A percentile compares a stretch with the other conserved stretches of the same genome.
These are phyloP conservation scores for Sporothrix pallida DNA, from an alignment of 2,329 filamentous ascomycete genomes.

Conservation along the genomic window DNA sequence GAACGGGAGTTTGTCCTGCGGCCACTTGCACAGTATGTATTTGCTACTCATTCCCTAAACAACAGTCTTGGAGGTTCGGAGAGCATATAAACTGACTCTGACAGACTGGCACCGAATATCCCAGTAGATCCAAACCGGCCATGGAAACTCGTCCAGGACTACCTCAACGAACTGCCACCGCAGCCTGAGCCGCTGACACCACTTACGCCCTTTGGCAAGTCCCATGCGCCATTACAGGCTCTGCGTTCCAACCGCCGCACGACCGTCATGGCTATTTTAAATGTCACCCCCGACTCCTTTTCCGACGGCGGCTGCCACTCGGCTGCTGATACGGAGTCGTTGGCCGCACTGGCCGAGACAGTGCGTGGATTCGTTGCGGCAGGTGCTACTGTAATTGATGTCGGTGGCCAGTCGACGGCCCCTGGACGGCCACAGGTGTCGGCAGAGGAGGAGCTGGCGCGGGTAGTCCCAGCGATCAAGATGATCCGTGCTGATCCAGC, in stretches of 20 bases:
- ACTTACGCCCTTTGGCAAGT: conserved; percentile 60
- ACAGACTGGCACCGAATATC: conserved; percentile 62
- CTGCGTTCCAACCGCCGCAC: conserved; percentile 66
- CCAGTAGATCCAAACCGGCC: conserved; percentile 59
- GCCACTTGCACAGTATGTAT: conserved; percentile 71
- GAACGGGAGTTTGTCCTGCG: conserved; percentile 94
- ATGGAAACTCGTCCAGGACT: conserved; percentile 66
- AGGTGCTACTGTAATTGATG: conserved; percentile 84
- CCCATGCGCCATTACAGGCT: conserved; percentile 63
- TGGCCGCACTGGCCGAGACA: conserved; percentile 59
- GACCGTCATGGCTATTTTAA: conserved; percentile 90
- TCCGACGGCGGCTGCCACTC: conserved; percentile 80
- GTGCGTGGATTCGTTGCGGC: conserved; percentile 66
- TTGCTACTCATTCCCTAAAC: background rate
- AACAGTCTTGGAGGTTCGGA: background rate
- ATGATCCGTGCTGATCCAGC: conserved; percentile 63
- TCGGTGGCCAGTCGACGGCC: conserved; percentile 92
- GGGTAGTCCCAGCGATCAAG: conserved; percentile 79
- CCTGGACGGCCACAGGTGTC: conserved; percentile 74
- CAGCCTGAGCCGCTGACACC: conserved; percentile 60
- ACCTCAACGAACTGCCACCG: conserved; percentile 63
- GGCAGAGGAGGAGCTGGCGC: conserved; percentile 73
- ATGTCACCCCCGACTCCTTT: conserved; percentile 95
- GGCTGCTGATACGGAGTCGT: conserved; percentile 49
- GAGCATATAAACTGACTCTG: background rate